These are phyloP conservation scores for Candida labiduridarum DNA, from an alignment of 1,139 yeast species.

Conservation along the genomic window DNA sequence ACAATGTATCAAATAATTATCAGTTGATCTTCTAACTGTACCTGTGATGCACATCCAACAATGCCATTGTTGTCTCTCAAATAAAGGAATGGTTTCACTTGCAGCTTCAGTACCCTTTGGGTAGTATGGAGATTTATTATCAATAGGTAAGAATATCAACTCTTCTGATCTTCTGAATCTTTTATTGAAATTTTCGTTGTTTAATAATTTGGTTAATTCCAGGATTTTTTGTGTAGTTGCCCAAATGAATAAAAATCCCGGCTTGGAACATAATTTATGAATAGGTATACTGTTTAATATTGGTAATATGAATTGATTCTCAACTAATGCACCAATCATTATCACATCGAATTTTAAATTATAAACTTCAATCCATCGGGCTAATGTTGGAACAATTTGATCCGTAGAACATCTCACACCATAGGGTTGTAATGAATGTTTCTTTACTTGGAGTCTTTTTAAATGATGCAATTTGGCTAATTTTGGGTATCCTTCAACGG, in stretches of 20 bases:
- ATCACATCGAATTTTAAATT: slow-evolving; percentile 80
- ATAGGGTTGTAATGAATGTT: slow-evolving; percentile 62
- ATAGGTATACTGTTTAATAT: slow-evolving; percentile 67
- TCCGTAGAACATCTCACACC: slow-evolving; percentile 60
- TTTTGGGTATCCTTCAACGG: slow-evolving; percentile 85
- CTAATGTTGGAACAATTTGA: slow-evolving; percentile 57
- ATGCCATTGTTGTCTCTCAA: slow-evolving; percentile 74
- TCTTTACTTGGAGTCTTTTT: slow-evolving; percentile 51
- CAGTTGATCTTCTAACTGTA: slow-evolving; percentile 83
- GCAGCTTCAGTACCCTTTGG: slow-evolving; percentile 29
- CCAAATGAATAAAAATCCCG: slow-evolving; percentile 88
- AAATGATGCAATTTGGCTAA: slow-evolving; percentile 65
- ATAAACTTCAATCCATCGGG: slow-evolving; percentile 59
- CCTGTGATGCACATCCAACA: slow-evolving; percentile 98
- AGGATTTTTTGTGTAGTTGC: slow-evolving; percentile 72
- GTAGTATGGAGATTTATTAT: slow-evolving; percentile 60
- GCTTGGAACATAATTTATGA: slow-evolving; percentile 73
- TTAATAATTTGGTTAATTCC: slow-evolving; percentile 60
- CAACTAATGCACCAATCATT: slow-evolving; percentile 85
- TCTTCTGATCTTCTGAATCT: slow-evolving; percentile 91
- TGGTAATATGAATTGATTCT: slow-evolving; percentile 66
- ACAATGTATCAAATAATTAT: slow-evolving; percentile 84
- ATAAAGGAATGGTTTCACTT: slow-evolving; percentile 24
- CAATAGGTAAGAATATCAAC: slow-evolving; percentile 66
- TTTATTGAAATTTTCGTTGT: slow-evolving; percentile 62